These are phyloP conservation scores for Acaromyces ingoldii DNA, from an alignment of 1,284 basidiomycete genomes.

Conservation along the genomic window DNA sequence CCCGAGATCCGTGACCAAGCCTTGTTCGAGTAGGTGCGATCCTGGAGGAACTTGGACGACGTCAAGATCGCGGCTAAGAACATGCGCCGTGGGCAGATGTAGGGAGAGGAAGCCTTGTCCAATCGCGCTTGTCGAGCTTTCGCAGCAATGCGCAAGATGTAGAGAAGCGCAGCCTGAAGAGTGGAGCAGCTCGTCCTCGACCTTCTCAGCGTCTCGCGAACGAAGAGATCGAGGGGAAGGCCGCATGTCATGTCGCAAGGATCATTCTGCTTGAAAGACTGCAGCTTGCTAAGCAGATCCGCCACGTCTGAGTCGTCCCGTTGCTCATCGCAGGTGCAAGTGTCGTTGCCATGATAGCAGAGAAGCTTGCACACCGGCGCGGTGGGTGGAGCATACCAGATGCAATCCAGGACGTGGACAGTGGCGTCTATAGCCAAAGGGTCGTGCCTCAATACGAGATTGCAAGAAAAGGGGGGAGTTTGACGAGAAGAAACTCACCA, in stretches of 20 bases:
- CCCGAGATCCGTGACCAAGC: constrained; percentile 74
- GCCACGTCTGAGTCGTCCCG: too few species aligned
- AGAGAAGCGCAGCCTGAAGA: constrained; percentile 45
- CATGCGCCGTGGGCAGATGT: constrained; percentile 77
- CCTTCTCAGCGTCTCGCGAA: constrained; percentile 47
- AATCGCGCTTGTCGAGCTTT: neutral
- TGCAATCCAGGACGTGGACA: constrained; percentile 23
- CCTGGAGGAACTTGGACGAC: constrained; percentile 86
- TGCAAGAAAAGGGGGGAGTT: neutral
- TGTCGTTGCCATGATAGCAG: constrained; percentile 12
- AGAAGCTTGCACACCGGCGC: constrained; percentile 1
- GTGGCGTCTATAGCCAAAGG: constrained; percentile 18
- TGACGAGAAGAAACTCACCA: constrained; percentile 25
- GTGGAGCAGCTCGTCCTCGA: constrained; percentile 46
- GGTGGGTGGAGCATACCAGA: constrained; percentile 23
- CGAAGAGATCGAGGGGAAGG: constrained; percentile 41
- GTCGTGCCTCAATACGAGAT: neutral
- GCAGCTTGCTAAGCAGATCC: too few species aligned
- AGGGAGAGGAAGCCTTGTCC: constrained; percentile 54
- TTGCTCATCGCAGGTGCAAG: constrained; percentile 20
- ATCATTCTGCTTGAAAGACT: neutral
- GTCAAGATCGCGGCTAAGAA: constrained; percentile 82
- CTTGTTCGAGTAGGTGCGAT: constrained; percentile 79
- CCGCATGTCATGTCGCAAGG: constrained; percentile 13
- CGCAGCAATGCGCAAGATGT: constrained; percentile 23